Percentiles rank a stretch among this genome's conserved stretches.
Evolutionary conservation across 2,329 filamentous ascomycete species (phyloP).

Genomic region (Septoria petroselini): DNA sequence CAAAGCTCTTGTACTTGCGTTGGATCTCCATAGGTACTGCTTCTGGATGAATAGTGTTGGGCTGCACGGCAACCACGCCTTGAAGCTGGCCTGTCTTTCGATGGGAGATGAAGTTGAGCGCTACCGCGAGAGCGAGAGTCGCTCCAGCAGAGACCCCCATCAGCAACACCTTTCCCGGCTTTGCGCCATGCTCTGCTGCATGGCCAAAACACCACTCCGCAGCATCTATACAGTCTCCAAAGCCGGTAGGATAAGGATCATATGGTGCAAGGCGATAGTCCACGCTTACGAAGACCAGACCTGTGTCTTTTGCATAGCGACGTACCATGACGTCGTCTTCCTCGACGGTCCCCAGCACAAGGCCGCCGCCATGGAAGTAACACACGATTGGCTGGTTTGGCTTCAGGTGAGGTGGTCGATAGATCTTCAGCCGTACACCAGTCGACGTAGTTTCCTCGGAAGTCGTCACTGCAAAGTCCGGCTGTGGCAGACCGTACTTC

Average conservation of each 20-base stretch:
- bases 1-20: slow-evolving; percentile 16
- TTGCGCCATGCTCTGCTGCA: slow-evolving; percentile 32
- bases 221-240: slow-evolving; percentile 57
- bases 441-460: slow-evolving; percentile 12
- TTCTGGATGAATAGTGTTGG: slow-evolving; percentile 21
- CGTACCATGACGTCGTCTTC: slow-evolving; percentile 18
- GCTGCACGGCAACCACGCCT: slow-evolving; percentile 21
- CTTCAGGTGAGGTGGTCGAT: slow-evolving; percentile 13
- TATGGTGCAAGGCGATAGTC: slow-evolving; percentile 61
- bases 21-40: slow-evolving; percentile 19
- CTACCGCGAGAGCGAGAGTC: slow-evolving; percentile 16
- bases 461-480: slow-evolving; percentile 9
- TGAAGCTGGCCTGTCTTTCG: slow-evolving; percentile 10
- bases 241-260: slow-evolving; percentile 53
- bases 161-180: slow-evolving; percentile 12
- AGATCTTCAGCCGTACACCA: slow-evolving; percentile 19
- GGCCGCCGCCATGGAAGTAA: slow-evolving; percentile 23
- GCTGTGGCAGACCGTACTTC: slow-evolving; percentile 15
- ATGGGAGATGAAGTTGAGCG: slow-evolving; percentile 16
- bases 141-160: slow-evolving; percentile 23
- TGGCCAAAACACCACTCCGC: slow-evolving; percentile 54
- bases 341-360: slow-evolving; percentile 19
- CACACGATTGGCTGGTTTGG: slow-evolving; percentile 17
- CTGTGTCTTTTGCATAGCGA: slow-evolving; percentile 18
- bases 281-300: slow-evolving; percentile 52